Evolutionary conservation across 2,329 filamentous ascomycete genomes (phyloP).

Genomic region (Chaetothyriales sp.): DNA sequence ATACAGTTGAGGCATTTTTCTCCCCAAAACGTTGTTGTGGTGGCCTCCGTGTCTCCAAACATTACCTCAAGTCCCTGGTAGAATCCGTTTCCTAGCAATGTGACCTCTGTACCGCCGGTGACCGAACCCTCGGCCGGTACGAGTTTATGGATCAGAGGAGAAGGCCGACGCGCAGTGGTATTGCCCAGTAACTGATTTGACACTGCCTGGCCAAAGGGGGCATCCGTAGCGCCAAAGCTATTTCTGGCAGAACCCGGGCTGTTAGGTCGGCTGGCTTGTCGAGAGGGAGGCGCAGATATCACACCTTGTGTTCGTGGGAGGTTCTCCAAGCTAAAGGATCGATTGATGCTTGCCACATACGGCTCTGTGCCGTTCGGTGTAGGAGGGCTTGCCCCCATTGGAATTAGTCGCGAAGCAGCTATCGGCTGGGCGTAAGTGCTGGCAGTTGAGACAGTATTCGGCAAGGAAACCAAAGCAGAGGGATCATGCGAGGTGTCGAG

Average conservation of each 20-base stretch:
- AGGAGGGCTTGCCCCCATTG: constrained; percentile 48
- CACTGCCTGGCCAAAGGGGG: constrained; percentile 19
- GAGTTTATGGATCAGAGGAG: constrained; percentile 63
- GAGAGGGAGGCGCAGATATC: constrained; percentile 58
- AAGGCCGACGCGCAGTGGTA: constrained; percentile 38
- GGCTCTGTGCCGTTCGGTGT: constrained; percentile 55
- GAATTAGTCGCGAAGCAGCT: constrained; percentile 28
- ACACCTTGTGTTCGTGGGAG: constrained; percentile 49
- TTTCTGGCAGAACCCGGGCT: constrained; percentile 46
- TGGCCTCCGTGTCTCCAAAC: constrained; percentile 59
- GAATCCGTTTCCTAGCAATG: constrained; percentile 68
- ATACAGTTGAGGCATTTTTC: constrained; percentile 67
- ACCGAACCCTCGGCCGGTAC: constrained; percentile 72
- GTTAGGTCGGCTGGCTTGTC: constrained; percentile 62
- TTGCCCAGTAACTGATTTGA: constrained; percentile 17
- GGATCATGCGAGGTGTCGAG: constrained; percentile 46
- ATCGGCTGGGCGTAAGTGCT: constrained; percentile 12
- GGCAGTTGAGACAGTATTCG: constrained; percentile 30
- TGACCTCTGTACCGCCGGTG: constrained; percentile 75
- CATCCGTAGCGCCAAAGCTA: constrained; percentile 30
- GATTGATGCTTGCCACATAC: constrained; percentile 43
- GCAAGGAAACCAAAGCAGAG: constrained; percentile 18
- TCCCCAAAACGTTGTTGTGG: constrained; percentile 69
- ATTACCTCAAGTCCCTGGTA: constrained; percentile 68
- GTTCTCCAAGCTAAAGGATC: constrained; percentile 53